phyloP scores from a whole-genome alignment of 805 yeast genomes.

The Ogataea henricii region DNA sequence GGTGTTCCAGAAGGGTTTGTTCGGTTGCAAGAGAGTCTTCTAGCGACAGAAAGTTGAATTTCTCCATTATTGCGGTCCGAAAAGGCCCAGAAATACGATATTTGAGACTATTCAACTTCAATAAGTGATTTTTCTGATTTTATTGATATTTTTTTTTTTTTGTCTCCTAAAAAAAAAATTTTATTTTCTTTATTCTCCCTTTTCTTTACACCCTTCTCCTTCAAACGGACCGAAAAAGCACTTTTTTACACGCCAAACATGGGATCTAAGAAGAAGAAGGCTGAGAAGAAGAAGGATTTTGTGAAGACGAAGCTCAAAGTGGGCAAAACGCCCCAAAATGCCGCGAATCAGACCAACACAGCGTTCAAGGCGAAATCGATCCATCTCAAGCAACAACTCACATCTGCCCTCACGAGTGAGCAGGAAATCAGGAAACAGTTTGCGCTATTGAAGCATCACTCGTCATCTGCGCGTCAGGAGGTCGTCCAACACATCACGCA shows the following conservation, averaged over 20 bases:
- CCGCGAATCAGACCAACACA: slow-evolving; percentile 80
- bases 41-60: slow-evolving; percentile 12
- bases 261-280: slow-evolving; percentile 59
- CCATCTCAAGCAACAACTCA: slow-evolving; percentile 41
- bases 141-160: neutral
- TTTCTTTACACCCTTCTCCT: neutral
- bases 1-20: slow-evolving; percentile 10
- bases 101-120: too few species aligned
- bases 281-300: slow-evolving; percentile 73
- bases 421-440: slow-evolving; percentile 59
- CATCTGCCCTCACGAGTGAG: slow-evolving; percentile 31
- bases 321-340: slow-evolving; percentile 75
- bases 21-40: slow-evolving; percentile 16
- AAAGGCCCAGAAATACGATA: too few species aligned
- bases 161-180: neutral
- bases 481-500: slow-evolving; percentile 50
- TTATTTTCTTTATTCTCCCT: too few species aligned
- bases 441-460: slow-evolving; percentile 74
- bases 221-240: neutral
- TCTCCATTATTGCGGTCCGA: slow-evolving; percentile 12
- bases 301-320: slow-evolving; percentile 79
- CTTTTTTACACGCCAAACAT: slow-evolving; percentile 22
- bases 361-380: slow-evolving; percentile 73
- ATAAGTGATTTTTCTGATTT: too few species aligned
- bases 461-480: slow-evolving; percentile 69